Base-by-base conservation (phyloP, 1,284 basidiomycete genomes). In the Marasmius tenuissimus region DNA sequence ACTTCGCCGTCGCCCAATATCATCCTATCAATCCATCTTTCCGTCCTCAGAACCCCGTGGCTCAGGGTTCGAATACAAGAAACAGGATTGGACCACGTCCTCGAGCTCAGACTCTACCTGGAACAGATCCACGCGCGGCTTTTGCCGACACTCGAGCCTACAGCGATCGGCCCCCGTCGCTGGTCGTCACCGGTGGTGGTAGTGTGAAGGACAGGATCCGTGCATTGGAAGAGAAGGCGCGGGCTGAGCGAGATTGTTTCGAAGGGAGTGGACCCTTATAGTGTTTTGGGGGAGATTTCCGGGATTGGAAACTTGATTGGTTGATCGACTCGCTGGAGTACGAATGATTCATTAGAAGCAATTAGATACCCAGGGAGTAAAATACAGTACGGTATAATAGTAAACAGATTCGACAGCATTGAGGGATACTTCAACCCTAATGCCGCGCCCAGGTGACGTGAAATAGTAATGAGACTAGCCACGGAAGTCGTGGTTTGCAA, bases 201-300 rank as follows among this genome's bases (percentile, higher is more conserved):
- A 73, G 73, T 9, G 74, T 76, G 16, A 74, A 74, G 59, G 72
- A 71, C 33, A 71, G 67, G 57, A 74, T 76, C 51, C 67, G 67
- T 37, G 71, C 73, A 57, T 48, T 76, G 39, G 75, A 76, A 63
- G 69, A 74, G 65, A 70, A 69, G 58, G 65, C 69, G 27, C 69
- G 67, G 45, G 61, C 58, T 11, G 61, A 59, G 16, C 34, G 37
- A 47, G 59, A 55, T 37, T 50, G 35, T 18, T 14, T 56, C 37
- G 45, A 60, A 16, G 22, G 37, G 12, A 53, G 38, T 53, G 53
- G 48, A 27, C 60, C 45, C 18, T 34, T 62, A 10, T 59, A 45
- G 49, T 47, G 10, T 37, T 51, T 8, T 8, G 22, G 22, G 33
- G 33, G 45, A 48, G 40, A 22, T 37, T 18, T 20, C n/a, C 27